Percentiles rank a stretch among this genome's conserved stretches.
Conservation (phyloP, 2,329 filamentous ascomycete species). For the Cercospora citrullina region DNA sequence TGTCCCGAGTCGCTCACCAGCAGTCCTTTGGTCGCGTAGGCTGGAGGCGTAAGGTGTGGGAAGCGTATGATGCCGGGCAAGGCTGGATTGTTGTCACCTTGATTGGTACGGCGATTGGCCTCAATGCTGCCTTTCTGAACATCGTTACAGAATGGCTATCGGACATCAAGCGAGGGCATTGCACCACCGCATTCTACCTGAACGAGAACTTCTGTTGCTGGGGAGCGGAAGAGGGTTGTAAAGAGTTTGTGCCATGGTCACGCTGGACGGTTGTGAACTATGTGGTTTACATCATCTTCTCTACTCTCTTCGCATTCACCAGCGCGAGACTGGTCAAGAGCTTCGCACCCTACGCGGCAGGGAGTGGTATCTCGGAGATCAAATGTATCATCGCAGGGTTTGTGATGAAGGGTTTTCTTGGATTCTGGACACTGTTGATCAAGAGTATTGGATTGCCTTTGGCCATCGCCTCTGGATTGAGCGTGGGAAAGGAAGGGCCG, state of each 20-base stretch:
- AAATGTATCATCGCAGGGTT: slow-evolving; percentile 99
- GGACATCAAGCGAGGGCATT: slow-evolving; percentile 95
- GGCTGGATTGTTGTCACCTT: slow-evolving; percentile 97
- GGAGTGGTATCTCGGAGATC: slow-evolving; percentile 96
- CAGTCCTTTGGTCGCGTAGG: slow-evolving; percentile 67
- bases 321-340: slow-evolving; percentile 82
- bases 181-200: slow-evolving; percentile 90
- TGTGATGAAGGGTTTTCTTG: slow-evolving; percentile 97
- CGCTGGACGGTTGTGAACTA: slow-evolving; percentile 78
- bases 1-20: slow-evolving; percentile 70
- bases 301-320: slow-evolving; percentile 72
- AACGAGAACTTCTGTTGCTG: slow-evolving; percentile 98
- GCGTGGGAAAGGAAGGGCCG: slow-evolving; percentile 94
- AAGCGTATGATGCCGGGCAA: slow-evolving; percentile 93
- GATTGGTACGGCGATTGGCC: slow-evolving; percentile 85
- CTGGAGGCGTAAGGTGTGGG: slow-evolving; percentile 78
- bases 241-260: slow-evolving; percentile 88
- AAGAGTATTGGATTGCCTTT: slow-evolving; percentile 90
- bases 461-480: slow-evolving; percentile 89
- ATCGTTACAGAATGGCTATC: slow-evolving; percentile 96
- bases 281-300: slow-evolving; percentile 81
- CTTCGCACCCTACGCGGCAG: slow-evolving; percentile 93
- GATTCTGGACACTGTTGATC: slow-evolving; percentile 86
- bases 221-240: slow-evolving; percentile 87
- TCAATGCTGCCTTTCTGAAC: slow-evolving; percentile 90